These are phyloP conservation scores for Komagataella pseudopastoris DNA, from an alignment of 805 yeast genomes.

Conservation along the genomic window DNA sequence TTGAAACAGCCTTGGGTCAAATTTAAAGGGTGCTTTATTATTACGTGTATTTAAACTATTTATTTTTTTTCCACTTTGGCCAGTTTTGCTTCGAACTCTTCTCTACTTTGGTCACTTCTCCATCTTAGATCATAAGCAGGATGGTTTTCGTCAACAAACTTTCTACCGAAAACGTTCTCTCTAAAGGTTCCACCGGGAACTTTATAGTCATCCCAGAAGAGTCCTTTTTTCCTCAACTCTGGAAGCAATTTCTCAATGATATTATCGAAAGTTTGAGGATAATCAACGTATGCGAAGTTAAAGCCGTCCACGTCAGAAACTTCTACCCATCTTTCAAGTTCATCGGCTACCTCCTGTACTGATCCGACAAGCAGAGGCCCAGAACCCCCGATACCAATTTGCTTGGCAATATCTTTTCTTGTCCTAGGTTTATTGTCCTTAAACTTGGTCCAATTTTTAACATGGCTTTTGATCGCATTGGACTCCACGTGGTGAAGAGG, in stretches of 20 bases:
- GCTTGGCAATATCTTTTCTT: slow-evolving; percentile 13
- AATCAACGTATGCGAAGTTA: slow-evolving; percentile 21
- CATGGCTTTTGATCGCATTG: slow-evolving; percentile 18
- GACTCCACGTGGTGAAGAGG: slow-evolving; percentile 17
- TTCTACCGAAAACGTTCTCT: slow-evolving; percentile 20
- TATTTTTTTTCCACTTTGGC: not conserved
- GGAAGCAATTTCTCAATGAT: slow-evolving; percentile 22
- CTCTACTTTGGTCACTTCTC: slow-evolving; percentile 11
- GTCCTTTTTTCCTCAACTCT: slow-evolving; percentile 20
- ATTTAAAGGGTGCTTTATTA: not conserved
- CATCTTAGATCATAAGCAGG: slow-evolving; percentile 12
- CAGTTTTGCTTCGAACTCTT: slow-evolving; percentile 9
- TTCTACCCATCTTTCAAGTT: slow-evolving; percentile 22
- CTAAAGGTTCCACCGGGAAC: slow-evolving; percentile 19
- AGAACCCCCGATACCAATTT: slow-evolving; percentile 15
- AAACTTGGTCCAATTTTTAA: slow-evolving; percentile 16
- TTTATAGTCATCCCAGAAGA: slow-evolving; percentile 23
- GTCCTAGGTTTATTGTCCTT: slow-evolving; percentile 10
- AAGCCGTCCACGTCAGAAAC: slow-evolving; percentile 28
- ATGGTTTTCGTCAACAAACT: slow-evolving; percentile 9
- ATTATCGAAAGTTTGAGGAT: slow-evolving; percentile 22
- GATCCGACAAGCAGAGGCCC: slow-evolving; percentile 17
- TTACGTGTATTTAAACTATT: not conserved
- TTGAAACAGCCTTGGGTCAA: not conserved
- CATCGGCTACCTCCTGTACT: slow-evolving; percentile 22